Base-by-base conservation (phyloP, 345 rosid genomes). In the Citrus unshiu region DNA sequence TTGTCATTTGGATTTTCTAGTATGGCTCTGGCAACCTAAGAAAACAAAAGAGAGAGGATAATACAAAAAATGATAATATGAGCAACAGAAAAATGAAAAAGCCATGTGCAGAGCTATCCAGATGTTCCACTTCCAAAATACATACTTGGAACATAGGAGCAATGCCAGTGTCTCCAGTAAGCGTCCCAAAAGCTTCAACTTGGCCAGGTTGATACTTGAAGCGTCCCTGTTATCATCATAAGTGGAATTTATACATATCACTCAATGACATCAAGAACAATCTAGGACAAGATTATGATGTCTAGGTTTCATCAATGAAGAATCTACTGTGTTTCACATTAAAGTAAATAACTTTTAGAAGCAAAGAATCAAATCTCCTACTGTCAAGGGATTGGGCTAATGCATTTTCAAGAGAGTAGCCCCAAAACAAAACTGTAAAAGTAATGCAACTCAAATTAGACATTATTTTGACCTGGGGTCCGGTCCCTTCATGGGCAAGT, bases 121-220 rank as follows among this genome's bases (percentile, higher is more conserved):
- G 67, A 51, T 57, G 60, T 13, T 80, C 10, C 39, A 63, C 27
- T 62, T 68, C 43, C 51, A 61, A 74, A 63, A 30, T 27, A 14
- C 83, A 75, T 81, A 88, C 91, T 86, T 90, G 95, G 79, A 87
- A 91, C 95, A 90, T 86, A 57, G 93, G 92, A 80, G 95, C 89
- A 77, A 91, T 90, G 69, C 95, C 95, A 64, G 95, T 81, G 61
- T 92, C 95, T 65, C 95, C 93, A 66, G 93, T 93, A 67, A 91
- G 79, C 95, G 89, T 91, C 64, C 95, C 95, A 58, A 87, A 89
- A 21, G 90, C 92, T 83, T 83, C 84, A 74, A 84, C 91, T 84
- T 86, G 87, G 78, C 89, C 88, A 73, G 90, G 86, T 71, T 87
- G 87, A 81, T 91, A 91, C 86, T 81, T 90, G 84, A 91, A 89